Percentiles rank a stretch among this genome's conserved stretches.
Evolutionary conservation across 495 filamentous ascomycete species (phyloP).

Genomic region (Chaetomidium leptoderma): DNA sequence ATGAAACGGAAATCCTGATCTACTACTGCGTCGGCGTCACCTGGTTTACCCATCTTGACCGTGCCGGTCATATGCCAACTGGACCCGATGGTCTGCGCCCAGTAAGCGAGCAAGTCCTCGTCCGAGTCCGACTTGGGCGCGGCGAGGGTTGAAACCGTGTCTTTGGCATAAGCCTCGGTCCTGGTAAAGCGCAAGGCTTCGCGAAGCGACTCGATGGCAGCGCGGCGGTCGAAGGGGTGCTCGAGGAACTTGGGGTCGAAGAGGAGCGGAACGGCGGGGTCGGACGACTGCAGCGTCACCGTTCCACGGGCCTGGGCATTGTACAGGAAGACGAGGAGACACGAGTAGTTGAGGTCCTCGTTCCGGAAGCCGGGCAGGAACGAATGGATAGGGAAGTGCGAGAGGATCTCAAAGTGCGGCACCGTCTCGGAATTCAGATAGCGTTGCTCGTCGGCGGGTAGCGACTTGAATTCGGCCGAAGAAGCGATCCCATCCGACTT

Average conservation of each 20-base stretch:
- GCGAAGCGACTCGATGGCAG: slow-evolving; percentile 51
- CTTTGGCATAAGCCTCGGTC: slow-evolving; percentile 44
- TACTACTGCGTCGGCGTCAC: slow-evolving; percentile 49
- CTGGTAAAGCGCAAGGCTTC: slow-evolving; percentile 40
- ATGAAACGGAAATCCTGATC: slow-evolving; percentile 52
- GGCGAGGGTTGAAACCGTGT: slow-evolving; percentile 39
- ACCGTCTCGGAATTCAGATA: slow-evolving; percentile 44
- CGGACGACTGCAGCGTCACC: slow-evolving; percentile 50
- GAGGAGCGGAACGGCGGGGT: slow-evolving; percentile 50
- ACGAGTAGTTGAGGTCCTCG: slow-evolving; percentile 31
- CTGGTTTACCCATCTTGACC: slow-evolving; percentile 55
- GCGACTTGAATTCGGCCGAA: slow-evolving; percentile 42
- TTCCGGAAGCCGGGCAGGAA: slow-evolving; percentile 35
- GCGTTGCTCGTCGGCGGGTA: slow-evolving; percentile 38
- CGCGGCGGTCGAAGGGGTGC: slow-evolving; percentile 54
- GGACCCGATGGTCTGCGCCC: slow-evolving; percentile 35
- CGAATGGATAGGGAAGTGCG: slow-evolving; percentile 44
- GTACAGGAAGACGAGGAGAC: slow-evolving; percentile 33
- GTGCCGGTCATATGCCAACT: slow-evolving; percentile 60
- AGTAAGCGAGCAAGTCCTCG: slow-evolving; percentile 52
- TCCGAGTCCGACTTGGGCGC: slow-evolving; percentile 38
- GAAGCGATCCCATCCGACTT: slow-evolving; percentile 39
- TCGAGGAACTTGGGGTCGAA: slow-evolving; percentile 57
- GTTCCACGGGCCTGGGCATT: slow-evolving; percentile 44
- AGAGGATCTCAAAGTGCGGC: slow-evolving; percentile 38